These are phyloP conservation scores for Rhynchospora pubera DNA, from an alignment of 176 grass and related monocot genomes.

Conservation along the genomic window DNA sequence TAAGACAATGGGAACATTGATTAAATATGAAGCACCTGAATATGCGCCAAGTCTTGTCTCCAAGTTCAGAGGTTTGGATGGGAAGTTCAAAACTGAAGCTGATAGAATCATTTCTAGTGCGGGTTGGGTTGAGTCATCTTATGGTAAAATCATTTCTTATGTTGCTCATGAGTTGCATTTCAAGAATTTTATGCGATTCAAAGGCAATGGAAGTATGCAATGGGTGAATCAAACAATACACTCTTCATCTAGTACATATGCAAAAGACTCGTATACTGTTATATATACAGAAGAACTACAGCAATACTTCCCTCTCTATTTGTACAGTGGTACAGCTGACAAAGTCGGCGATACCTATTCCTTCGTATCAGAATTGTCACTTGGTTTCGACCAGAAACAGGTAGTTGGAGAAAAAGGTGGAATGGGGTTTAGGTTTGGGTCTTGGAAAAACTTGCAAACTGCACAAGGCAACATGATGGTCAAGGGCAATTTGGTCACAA, in stretches of 20 bases:
- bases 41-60: constrained; percentile 3
- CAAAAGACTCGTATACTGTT: constrained; percentile 26
- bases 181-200: constrained; percentile 35
- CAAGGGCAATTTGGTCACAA: constrained; percentile 31
- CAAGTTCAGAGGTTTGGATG: constrained; percentile 16
- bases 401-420: constrained; percentile 41
- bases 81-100: constrained; percentile 37
- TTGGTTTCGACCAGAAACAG: constrained; percentile 51
- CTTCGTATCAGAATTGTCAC: constrained; percentile 8
- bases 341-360: constrained; percentile 29
- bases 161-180: constrained; percentile 48
- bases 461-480: constrained; percentile 28
- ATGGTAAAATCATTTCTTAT: constrained; percentile 51
- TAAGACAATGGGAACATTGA: constrained; percentile 27
- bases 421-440: constrained; percentile 37
- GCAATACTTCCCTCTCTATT: constrained; percentile 48
- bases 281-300: constrained; percentile 48
- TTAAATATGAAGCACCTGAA: constrained; percentile 46
- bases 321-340: constrained; percentile 36
- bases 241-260: constrained; percentile 35
- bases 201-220: constrained; percentile 8
- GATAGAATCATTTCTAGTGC: constrained; percentile 35
- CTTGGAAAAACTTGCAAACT: constrained; percentile 49
- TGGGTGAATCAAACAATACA: constrained; percentile 59
- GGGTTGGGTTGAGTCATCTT: constrained; percentile 70